Evolutionary conservation across 345 rosid genomes (phyloP).

Genomic region (Euphorbia tirucalli): DNA sequence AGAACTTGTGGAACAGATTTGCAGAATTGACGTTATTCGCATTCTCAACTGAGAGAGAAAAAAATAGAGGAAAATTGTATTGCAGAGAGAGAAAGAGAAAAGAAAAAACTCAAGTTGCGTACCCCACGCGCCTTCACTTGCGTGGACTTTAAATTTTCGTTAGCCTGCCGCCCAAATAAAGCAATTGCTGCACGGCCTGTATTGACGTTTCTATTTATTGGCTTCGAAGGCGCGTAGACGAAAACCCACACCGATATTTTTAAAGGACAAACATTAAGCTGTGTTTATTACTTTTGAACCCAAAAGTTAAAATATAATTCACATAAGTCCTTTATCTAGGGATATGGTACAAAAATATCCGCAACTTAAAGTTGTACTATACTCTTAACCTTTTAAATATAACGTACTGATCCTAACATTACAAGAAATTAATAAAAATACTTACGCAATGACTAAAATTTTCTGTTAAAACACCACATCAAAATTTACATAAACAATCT

Average conservation of each 20-base stretch:
- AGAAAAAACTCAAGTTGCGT: not conserved
- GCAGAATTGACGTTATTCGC: constrained; percentile 11
- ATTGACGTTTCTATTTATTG: not conserved
- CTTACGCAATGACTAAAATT: too few relatives aligned
- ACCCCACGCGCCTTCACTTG: not conserved
- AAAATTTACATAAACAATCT: too few relatives aligned
- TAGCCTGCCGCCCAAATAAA: not conserved
- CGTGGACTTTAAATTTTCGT: too few relatives aligned
- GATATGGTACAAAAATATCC: too few relatives aligned
- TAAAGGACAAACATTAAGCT: not conserved
- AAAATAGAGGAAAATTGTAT: not conserved
- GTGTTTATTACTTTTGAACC: not conserved
- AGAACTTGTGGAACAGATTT: not conserved
- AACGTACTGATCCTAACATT: too few relatives aligned
- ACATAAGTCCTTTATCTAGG: too few relatives aligned
- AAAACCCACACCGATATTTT: not conserved
- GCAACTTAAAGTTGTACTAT: too few relatives aligned
- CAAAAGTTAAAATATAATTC: not conserved
- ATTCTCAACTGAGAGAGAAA: not conserved
- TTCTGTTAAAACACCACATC: too few relatives aligned
- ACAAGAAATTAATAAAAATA: too few relatives aligned
- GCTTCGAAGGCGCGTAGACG: not conserved
- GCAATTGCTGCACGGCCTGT: not conserved
- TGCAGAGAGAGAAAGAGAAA: too few relatives aligned
- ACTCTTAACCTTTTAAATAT: too few relatives aligned